Base-by-base conservation (phyloP, 495 filamentous ascomycete species). In the Parathielavia appendiculata region DNA sequence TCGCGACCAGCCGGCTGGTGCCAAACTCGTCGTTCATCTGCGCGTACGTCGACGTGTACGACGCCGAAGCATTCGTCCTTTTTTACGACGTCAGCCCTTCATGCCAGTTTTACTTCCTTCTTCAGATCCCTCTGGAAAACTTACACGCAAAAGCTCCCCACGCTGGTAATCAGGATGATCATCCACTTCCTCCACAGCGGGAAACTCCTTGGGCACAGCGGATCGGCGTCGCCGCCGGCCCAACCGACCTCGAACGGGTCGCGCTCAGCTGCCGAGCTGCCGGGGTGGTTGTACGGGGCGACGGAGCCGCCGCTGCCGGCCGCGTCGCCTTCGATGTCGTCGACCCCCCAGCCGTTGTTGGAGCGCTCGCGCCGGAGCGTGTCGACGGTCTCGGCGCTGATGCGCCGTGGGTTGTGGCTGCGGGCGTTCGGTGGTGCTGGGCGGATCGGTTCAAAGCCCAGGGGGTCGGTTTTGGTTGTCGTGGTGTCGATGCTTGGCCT, bases 11-110 rank as follows among this genome's bases (percentile, higher is more conserved):
- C 45, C 82, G 80, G 0, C 86, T 85, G 57, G 81, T 79, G 48
- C 79, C 66, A 64, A 95, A 95, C 47, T 95, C 88, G n/a, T 71
- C 69, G 53, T 83, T 86, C 65, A 96, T 78, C 69, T 96, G 91
- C n/a, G 39, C 66, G 71, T 97, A 97, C 0, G 88, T 95, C 10
- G 82, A 82, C 3, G 91, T 92, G 67, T 98, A 97, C 65, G 95
- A 84, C 1, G 91, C 92, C 20, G 88, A 92, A 2, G 90, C 82
- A 69, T 89, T 92, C 7, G 92, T 97, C 50, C 89, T 92, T 26
- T 47, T 39, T 16, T 12, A 5, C 9, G 20, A 22, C 3, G 19
- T 61, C 11, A 40, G 32, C 20, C 32, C 19, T 20, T 9, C 30
- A 20, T 36, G 6, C 48, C 48, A 1, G 3, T 45, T 45, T 45